A percentile compares a stretch with the other conserved stretches of the same genome.
Evolutionary conservation across 257 asterid species (phyloP).

Genomic region (Penstemon davidsonii): DNA sequence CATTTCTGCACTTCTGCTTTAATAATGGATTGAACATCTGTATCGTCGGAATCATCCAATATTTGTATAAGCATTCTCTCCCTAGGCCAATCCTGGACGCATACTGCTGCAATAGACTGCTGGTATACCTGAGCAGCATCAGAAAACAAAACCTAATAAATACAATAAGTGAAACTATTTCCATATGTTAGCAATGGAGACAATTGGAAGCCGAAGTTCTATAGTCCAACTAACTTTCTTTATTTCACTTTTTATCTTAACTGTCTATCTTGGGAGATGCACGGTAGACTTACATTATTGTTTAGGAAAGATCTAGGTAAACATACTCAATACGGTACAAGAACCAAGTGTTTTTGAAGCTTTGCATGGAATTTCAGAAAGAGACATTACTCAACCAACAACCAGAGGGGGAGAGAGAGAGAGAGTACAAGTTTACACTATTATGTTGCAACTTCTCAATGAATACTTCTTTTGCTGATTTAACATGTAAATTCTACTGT

Average conservation of each 20-base stretch:
- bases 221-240: background rate
- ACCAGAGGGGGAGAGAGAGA: background rate
- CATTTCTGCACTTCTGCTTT: slow-evolving; percentile 86
- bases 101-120: slow-evolving; percentile 84
- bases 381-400: slow-evolving; percentile 3
- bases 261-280: slow-evolving; percentile 1
- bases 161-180: slow-evolving; percentile 13
- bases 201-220: slow-evolving; percentile 8
- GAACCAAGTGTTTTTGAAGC: slow-evolving; percentile 9
- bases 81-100: slow-evolving; percentile 90
- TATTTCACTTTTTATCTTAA: background rate
- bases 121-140: slow-evolving; percentile 74
- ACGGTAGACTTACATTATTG: slow-evolving; percentile 11
- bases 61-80: slow-evolving; percentile 88
- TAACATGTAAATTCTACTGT: too few species aligned
- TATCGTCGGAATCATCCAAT: slow-evolving; percentile 83
- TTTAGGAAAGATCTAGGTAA: slow-evolving; percentile 11
- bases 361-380: background rate
- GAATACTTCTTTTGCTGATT: background rate
- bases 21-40: slow-evolving; percentile 70
- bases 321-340: background rate
- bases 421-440: background rate
- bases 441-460: background rate
- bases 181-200: slow-evolving; percentile 3
- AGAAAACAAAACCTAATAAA: slow-evolving; percentile 24